phyloP scores from a whole-genome alignment of 2,329 filamentous ascomycete species.

The Verticillium nonalfalfae region DNA sequence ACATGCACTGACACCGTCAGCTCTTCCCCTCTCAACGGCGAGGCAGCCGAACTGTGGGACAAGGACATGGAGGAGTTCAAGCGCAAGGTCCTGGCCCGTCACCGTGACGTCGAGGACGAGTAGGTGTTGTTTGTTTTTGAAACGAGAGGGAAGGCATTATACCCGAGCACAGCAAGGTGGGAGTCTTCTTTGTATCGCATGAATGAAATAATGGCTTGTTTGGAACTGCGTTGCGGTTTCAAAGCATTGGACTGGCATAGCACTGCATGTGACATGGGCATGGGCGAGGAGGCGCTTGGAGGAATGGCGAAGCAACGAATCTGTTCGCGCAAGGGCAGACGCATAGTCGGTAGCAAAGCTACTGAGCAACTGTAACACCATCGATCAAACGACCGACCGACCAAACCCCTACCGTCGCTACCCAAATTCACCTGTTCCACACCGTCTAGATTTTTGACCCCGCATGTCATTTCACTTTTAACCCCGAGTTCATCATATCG shows the following conservation, averaged over 20 bases:
- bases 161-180: constrained; percentile 28
- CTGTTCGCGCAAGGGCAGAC: not conserved
- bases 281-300: not conserved
- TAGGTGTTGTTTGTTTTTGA: constrained; percentile 20
- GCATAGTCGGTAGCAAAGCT: not conserved
- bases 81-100: constrained; percentile 59
- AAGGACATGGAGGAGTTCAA: constrained; percentile 83
- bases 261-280: constrained; percentile 1
- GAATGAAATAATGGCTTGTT: constrained; percentile 15
- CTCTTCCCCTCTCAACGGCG: constrained; percentile 88
- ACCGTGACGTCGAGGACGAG: constrained; percentile 60
- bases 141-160: constrained; percentile 3
- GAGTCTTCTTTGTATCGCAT: constrained; percentile 28
- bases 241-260: constrained; percentile 25
- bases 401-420: not conserved
- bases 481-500: not conserved
- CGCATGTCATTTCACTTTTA: not conserved
- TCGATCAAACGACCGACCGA: not conserved
- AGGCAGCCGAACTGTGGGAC: constrained; percentile 95
- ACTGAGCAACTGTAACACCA: constrained; percentile 2
- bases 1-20: constrained; percentile 35
- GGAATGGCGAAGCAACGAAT: not conserved
- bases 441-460: not conserved
- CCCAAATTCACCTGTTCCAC: not conserved
- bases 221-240: constrained; percentile 17